Conservation (phyloP, 23 red algal species). For the Gracilaria domingensis region DNA sequence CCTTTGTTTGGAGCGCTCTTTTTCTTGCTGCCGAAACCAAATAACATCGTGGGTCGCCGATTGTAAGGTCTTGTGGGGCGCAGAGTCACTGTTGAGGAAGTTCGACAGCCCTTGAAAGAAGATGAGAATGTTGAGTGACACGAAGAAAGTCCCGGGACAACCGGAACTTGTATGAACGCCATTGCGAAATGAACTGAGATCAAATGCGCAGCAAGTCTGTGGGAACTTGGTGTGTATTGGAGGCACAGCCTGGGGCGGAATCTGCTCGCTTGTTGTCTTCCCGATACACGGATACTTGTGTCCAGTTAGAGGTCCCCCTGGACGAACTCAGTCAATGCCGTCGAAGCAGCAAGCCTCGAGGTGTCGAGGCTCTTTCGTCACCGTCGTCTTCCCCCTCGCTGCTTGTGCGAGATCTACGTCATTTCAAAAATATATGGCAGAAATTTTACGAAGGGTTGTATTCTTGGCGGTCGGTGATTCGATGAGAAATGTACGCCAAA, state of each 20-base stretch:
- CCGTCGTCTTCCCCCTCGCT: too few relatives aligned
- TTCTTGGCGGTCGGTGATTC: too few relatives aligned
- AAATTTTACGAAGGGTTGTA: too few relatives aligned
- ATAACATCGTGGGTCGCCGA: conserved; percentile 51
- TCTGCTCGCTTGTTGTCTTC: not conserved
- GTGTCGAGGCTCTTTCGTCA: too few relatives aligned
- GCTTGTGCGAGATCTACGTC: too few relatives aligned
- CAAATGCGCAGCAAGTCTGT: not conserved
- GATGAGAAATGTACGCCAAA: too few relatives aligned
- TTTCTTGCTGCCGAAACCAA: conserved; percentile 78
- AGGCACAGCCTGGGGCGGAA: not conserved
- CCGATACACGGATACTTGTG: too few relatives aligned
- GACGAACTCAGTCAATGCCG: too few relatives aligned
- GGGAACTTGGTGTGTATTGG: not conserved
- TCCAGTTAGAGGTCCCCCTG: too few relatives aligned
- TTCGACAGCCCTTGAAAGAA: conserved; percentile 24
- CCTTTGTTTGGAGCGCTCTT: conserved; percentile 46
- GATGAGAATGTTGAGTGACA: not conserved
- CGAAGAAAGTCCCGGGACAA: not conserved
- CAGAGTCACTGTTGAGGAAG: not conserved
- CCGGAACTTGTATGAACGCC: conserved; percentile 32
- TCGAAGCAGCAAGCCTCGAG: too few relatives aligned
- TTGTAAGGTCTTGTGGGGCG: not conserved
- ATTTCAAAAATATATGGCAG: too few relatives aligned
- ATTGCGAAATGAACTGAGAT: conserved; percentile 18